Conservation (phyloP, 768 basidiomycete species). For the Mycena alexandri region DNA sequence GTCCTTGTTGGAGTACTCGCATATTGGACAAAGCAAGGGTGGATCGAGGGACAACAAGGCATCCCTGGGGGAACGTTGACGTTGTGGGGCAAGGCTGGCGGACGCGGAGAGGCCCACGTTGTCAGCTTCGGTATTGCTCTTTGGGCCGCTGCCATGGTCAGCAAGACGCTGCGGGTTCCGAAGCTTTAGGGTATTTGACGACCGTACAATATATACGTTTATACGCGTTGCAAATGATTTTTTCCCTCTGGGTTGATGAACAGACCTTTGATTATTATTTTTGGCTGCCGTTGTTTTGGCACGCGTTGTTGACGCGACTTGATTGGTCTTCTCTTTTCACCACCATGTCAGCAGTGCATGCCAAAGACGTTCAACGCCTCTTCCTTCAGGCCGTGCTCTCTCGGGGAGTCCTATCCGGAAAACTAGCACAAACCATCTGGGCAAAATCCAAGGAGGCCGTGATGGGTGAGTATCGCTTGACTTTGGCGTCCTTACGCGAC, state of each 20-base stretch:
- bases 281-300: constrained; percentile 7
- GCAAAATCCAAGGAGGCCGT: constrained; percentile 75
- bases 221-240: constrained; percentile 12
- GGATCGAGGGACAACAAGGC: constrained; percentile 84
- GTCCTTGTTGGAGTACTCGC: constrained; percentile 82
- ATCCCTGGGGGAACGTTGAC: constrained; percentile 82
- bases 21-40: constrained; percentile 86
- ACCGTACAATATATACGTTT: constrained; percentile 14
- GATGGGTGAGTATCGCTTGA: constrained; percentile 60
- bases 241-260: not conserved
- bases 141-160: constrained; percentile 98
- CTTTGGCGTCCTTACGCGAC: constrained; percentile 16
- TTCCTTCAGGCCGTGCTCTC: constrained; percentile 86
- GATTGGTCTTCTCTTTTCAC: constrained; percentile 1
- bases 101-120: constrained; percentile 87
- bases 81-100: constrained; percentile 78
- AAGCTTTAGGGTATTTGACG: constrained; percentile 56
- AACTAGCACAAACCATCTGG: constrained; percentile 76
- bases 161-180: constrained; percentile 93
- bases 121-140: constrained; percentile 80
- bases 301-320: constrained; percentile 20
- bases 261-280: too few species aligned
- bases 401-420: constrained; percentile 73
- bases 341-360: constrained; percentile 54
- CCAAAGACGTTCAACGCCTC: constrained; percentile 78